Base-by-base conservation (phyloP, 2,329 filamentous ascomycete genomes). In the Penicillium vulpinum region DNA sequence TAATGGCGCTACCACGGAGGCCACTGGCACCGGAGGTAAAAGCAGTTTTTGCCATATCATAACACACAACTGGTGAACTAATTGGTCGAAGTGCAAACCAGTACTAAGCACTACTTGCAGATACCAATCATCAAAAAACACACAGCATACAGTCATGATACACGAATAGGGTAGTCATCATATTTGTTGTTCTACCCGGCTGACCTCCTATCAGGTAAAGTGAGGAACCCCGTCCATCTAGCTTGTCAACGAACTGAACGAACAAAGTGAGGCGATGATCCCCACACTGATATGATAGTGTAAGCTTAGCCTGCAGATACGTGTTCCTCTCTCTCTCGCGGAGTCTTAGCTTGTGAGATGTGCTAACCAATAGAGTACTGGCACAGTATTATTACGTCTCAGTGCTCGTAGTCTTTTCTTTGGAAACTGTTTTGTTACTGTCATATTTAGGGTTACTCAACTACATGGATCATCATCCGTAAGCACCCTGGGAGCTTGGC, bases 1-100 rank as follows among this genome's bases (percentile, higher is more conserved):
- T 48, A 29, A 73, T 63, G 3, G 70, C 70, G 45, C 54, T 57
- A 15, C 70, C 70, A 22, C 59, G 67, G 47, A 71, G 67, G 36
- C 70, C 69, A 57, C 70, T 71, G 8, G 56, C 59, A 36, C 67
- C 69, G 18, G 68, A 66, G 26, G 70, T 57, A 51, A 73, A 66
- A 9, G 68, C 70, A 6, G 61, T 59, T 54, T 69, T 70, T 26
- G 33, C 8, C 48, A 51, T 51, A 18, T 26, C 16, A 21, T 15
- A 7, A 15, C 31, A 33, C 15, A 21, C 36, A 39, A 39, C 16
- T n/a, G n/a, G n/a, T 21, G 28, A 33, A 13, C 31, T 13, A n/a
- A n/a, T n/a, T n/a, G n/a, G n/a, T n/a, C 31, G 3, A 15, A 33
- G 5, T 33, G 11, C 11, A 33, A 15, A 15, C 11, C 31, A 33